Base-by-base conservation (phyloP, 345 rosid species). In the Xanthoceras sorbifolium region DNA sequence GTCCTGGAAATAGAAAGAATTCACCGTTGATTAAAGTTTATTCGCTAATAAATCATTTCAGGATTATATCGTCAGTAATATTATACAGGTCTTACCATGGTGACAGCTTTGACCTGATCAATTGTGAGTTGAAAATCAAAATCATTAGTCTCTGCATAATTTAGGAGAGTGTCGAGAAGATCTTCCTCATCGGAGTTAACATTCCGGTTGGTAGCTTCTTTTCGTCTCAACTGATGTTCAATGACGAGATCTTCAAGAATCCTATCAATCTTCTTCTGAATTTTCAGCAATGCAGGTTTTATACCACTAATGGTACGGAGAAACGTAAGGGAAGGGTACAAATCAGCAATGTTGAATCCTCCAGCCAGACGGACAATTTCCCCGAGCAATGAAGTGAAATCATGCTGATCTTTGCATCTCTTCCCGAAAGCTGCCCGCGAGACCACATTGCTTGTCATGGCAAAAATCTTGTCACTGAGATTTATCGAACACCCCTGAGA, bases 121-220 rank as follows among this genome's bases (percentile, higher is more conserved):
- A 0, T n/a, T 6, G 20, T 78, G 3, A 70, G 75, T n/a, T 71
- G 64, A 60, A 70, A 76, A 10, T 79, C 66, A 7, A 76, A 71
- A 0, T 44, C 67, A 48, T 57, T 55, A 9, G 23, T 64, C 26
- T 54, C 76, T 6, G 52, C 71, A 70, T 73, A 11, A 77, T 77
- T 74, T 22, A 80, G 71, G n/a, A 79, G 74, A 29, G 70, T 69
- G 50, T 76, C 74, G 2, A 73, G 48, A 0, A 83, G 25, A 72
- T 79, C 83, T 55, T 77, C 71, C 20, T 48, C 29, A 0, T 67
- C 57, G 23, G 12, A 11, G 25, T 42, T 46, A 17, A 15, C 78
- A 22, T 15, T 32, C 0, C 36, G 22, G 11, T n/a, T 5, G 2
- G 31, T 18, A 31, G 79, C 1, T 4, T 23, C 34, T 74, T 59